Evolutionary conservation across 768 basidiomycete species (phyloP).

Genomic region (Suillus clintonianus): DNA sequence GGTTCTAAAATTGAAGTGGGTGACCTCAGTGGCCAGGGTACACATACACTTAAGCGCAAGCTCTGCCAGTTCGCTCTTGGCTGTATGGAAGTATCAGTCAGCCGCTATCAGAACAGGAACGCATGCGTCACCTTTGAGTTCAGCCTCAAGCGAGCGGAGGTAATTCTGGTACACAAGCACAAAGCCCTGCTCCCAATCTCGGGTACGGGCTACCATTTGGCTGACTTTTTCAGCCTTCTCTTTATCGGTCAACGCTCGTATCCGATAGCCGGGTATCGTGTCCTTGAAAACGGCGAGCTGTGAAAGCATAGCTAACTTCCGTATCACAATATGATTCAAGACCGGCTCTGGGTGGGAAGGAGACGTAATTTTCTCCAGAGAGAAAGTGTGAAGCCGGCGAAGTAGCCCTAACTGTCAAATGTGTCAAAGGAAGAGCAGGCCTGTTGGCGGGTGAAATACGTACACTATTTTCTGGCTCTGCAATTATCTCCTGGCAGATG

Average conservation of each 20-base stretch:
- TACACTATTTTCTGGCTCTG: conserved; percentile 95
- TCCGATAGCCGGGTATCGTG: conserved; percentile 93
- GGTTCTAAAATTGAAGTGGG: conserved; percentile 95
- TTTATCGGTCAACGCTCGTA: conserved; percentile 85
- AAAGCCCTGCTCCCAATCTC: conserved; percentile 96
- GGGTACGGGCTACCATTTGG: conserved; percentile 84
- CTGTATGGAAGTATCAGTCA: conserved; percentile 36
- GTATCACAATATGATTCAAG: conserved; percentile 76
- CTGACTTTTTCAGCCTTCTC: conserved; percentile 94
- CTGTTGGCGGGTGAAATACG: conserved; percentile 28
- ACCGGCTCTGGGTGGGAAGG: conserved; percentile 71
- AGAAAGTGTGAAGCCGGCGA: conserved; percentile 86
- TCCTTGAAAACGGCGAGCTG: conserved; percentile 95
- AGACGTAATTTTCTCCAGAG: conserved; percentile 72
- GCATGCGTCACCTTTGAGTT: conserved; percentile 68
- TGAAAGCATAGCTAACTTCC: conserved; percentile 86
- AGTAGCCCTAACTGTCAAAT: conserved; percentile 76
- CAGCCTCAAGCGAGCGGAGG: conserved; percentile 80
- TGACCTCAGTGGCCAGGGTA: conserved; percentile 75
- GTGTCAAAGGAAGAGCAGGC: conserved; percentile 7
- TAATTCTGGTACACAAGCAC: conserved; percentile 87
- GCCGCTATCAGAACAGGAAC: conserved; percentile 8
- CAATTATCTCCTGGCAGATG: conserved; percentile 90
- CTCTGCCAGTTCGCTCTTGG: conserved; percentile 64
- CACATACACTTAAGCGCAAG: conserved; percentile 85